Evolutionary conservation across 2,329 filamentous ascomycete species (phyloP).

Genomic region (Cucurbitaria berberidis): DNA sequence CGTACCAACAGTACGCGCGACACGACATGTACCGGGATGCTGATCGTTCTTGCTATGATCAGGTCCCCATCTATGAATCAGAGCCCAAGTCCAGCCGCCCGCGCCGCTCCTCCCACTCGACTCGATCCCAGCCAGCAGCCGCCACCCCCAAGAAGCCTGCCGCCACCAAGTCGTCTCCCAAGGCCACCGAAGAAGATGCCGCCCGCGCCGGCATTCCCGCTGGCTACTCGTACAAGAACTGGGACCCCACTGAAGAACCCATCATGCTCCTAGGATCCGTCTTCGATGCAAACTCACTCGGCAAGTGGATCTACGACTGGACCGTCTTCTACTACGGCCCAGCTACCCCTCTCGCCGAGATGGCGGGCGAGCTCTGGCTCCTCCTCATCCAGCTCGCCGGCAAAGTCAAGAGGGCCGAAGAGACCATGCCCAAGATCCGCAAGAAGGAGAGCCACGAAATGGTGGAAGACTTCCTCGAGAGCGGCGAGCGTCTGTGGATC

Average conservation of each 20-base stretch:
- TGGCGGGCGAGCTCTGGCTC: conserved; percentile 94
- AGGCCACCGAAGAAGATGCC: conserved; percentile 70
- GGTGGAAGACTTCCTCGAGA: conserved; percentile 88
- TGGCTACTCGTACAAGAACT: conserved; percentile 96
- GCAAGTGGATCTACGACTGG: conserved; percentile 99
- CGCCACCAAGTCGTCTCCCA: conserved; percentile 43
- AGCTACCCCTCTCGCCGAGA: conserved; percentile 81
- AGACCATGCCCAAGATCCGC: conserved; percentile 74
- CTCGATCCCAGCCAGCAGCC: conserved; percentile 47
- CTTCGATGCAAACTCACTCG: conserved; percentile 95
- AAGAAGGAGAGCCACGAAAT: conserved; percentile 76
- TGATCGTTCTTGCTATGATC: conserved; percentile 59
- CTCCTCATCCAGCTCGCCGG: conserved; percentile 91
- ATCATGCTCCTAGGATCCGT: conserved; percentile 94
- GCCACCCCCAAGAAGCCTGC: conserved; percentile 46
- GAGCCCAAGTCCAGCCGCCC: conserved; percentile 55
- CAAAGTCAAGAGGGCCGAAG: conserved; percentile 90
- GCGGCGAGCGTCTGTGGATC: conserved; percentile 83
- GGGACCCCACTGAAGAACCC: conserved; percentile 92
- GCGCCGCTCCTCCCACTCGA: conserved; percentile 62
- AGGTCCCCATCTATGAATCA: conserved; percentile 56
- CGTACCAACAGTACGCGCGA: conserved; percentile 57
- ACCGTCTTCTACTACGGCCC: conserved; percentile 89
- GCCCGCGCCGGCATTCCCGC: conserved; percentile 73
- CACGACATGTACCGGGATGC: conserved; percentile 63